Conservation (phyloP, 495 filamentous ascomycete genomes). For the Sordaria brevicollis region DNA sequence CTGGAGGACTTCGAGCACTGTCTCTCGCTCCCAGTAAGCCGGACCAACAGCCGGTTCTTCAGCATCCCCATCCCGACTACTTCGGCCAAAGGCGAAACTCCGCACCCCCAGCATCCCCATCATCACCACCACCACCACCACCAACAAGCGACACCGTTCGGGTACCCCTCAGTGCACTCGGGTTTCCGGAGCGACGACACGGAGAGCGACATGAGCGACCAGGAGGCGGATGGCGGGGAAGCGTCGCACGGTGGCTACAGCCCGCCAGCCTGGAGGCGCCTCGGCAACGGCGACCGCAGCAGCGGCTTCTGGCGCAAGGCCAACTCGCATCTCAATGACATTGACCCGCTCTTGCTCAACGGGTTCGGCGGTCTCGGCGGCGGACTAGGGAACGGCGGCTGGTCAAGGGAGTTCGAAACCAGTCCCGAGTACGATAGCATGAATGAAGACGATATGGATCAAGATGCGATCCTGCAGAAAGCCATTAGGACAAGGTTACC, state of each 20-base stretch:
- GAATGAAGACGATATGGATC: conserved; percentile 16
- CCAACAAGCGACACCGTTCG: conserved; percentile 36
- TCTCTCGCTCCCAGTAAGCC: background rate
- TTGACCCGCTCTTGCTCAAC: conserved; percentile 19
- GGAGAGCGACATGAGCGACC: conserved; percentile 27
- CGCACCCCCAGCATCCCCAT: conserved; percentile 12
- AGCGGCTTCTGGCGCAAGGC: conserved; percentile 43
- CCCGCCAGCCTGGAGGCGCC: conserved; percentile 45
- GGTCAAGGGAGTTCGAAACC: conserved; percentile 11
- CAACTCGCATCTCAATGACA: conserved; percentile 13
- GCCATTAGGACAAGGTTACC: conserved; percentile 42
- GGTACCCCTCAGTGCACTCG: conserved; percentile 62
- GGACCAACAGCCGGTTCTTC: background rate
- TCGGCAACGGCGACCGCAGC: conserved; percentile 42
- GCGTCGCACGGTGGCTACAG: conserved; percentile 41
- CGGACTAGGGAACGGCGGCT: background rate
- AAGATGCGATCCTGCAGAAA: conserved; percentile 32
- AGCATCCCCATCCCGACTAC: background rate
- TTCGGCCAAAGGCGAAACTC: background rate
- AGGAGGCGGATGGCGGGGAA: conserved; percentile 8
- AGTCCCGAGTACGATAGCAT: conserved; percentile 23
- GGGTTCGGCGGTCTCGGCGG: conserved; percentile 5
- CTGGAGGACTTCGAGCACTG: conserved; percentile 64
- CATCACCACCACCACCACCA: background rate
- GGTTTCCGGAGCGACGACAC: conserved; percentile 51